Conservation (phyloP, 192 early-diverging fungal genomes). For the Lobosporangium transversale region DNA sequence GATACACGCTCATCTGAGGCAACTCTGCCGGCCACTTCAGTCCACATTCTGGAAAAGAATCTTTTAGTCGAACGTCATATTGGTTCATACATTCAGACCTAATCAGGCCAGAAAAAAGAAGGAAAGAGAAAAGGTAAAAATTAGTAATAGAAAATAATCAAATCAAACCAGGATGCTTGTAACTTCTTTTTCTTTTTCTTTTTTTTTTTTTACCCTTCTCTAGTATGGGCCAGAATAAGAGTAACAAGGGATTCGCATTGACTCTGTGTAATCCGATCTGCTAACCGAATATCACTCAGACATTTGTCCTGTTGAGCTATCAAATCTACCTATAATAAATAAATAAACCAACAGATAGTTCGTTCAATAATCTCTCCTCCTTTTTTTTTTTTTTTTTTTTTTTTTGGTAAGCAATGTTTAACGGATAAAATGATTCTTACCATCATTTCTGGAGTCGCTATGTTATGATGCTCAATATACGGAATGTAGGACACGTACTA, state of each 20-base stretch:
- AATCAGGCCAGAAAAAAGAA: slow-evolving; percentile 5
- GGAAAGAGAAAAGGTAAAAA: background rate
- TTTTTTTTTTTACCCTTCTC: background rate
- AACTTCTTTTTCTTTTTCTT: background rate
- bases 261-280: slow-evolving; percentile 36
- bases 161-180: background rate
- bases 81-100: slow-evolving; percentile 60
- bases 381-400: too few species aligned
- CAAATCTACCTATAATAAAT: slow-evolving; percentile 4
- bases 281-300: slow-evolving; percentile 23
- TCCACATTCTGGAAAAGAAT: slow-evolving; percentile 61
- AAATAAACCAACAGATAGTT: background rate
- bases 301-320: slow-evolving; percentile 37
- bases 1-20: slow-evolving; percentile 53
- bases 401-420: too few species aligned
- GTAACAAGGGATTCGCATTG: slow-evolving; percentile 55
- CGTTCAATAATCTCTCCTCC: too few species aligned
- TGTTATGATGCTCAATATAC: slow-evolving; percentile 11
- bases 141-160: background rate
- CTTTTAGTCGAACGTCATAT: slow-evolving; percentile 65
- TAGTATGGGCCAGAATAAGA: slow-evolving; percentile 7
- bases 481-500: slow-evolving; percentile 45
- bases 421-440: slow-evolving; percentile 16
- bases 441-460: slow-evolving; percentile 22
- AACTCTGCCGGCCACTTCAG: slow-evolving; percentile 66